Evolutionary conservation across 257 asterid genomes (phyloP).

Genomic region (Nicotiana tabacum): DNA sequence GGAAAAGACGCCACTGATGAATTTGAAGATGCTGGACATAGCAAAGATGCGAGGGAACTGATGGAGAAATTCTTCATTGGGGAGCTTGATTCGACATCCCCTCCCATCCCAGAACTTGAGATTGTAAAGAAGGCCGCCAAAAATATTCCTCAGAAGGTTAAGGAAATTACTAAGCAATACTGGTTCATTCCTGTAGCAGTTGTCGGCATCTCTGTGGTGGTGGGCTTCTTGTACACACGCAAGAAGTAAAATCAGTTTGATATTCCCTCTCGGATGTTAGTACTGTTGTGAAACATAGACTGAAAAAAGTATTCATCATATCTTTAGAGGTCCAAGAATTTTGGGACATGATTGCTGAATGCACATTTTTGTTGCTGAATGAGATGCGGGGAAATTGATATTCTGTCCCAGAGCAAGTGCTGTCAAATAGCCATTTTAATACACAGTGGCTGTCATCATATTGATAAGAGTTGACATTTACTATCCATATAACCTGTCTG

Average conservation of each 20-base stretch:
- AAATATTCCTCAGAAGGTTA: constrained; percentile 26
- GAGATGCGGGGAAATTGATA: neutral
- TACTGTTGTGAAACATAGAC: neutral
- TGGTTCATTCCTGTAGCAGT: constrained; percentile 60
- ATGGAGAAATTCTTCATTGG: constrained; percentile 82
- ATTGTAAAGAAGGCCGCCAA: constrained; percentile 35
- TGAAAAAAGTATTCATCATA: neutral
- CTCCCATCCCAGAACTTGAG: constrained; percentile 53
- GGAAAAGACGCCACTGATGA: constrained; percentile 94
- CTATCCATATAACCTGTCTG: neutral
- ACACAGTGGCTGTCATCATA: neutral
- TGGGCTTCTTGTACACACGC: constrained; percentile 45
- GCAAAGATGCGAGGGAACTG: constrained; percentile 71
- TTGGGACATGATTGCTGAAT: constrained; percentile 3
- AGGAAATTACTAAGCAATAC: constrained; percentile 52
- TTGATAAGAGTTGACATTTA: neutral
- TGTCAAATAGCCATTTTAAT: neutral
- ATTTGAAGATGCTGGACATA: constrained; percentile 95
- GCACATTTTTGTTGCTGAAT: constrained; percentile 7
- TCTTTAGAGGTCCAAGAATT: neutral
- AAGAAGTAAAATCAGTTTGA: constrained; percentile 38
- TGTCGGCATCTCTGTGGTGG: constrained; percentile 49
- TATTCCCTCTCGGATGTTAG: constrained; percentile 6
- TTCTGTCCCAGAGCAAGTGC: neutral
- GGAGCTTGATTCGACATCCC: constrained; percentile 55